Base-by-base conservation (phyloP, 2,329 filamentous ascomycete species). In the Fusarium cyanostomum region DNA sequence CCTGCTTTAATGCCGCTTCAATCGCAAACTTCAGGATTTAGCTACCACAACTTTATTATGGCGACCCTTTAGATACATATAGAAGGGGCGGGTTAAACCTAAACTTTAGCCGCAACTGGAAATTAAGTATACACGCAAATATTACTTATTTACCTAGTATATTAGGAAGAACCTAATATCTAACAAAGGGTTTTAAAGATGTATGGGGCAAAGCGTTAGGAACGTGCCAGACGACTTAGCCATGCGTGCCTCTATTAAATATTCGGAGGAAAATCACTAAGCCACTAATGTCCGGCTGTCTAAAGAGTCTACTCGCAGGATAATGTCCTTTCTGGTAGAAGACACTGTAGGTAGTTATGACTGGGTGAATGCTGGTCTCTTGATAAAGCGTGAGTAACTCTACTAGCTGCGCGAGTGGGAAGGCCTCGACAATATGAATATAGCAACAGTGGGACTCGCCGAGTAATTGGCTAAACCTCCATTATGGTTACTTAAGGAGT, bases 31-130 rank as follows among this genome's bases (percentile, higher is more conserved):
- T 11, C 39, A 52, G 24, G 50, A 52, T 7, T 52, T 0, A 10
- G 39, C 39, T 1, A 4, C 15, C 21, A 2, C 1, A 21, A 37
- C 10, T 4, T 4, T 44, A 6, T 13, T 39, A 15, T 52, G 26
- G 50, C 6, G 30, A 38, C 49, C 38, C 12, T 44, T 52, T 15
- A 24, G 39, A 52, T 30, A 44, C 2, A 28, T 8, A 30, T 21
- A 44, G 39, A 52, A 52, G 12, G 21, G 15, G 10, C 12, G 12
- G 9, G 24, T 52, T n/a, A 15, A 52, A 24, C 39, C 15, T 13
- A 24, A 52, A 28, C 50, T 52, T 45, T 52, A 31, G 50, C 39
- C 39, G 18, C 41, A 44, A 6, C 50, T 52, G n/a, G 50, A 52
- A 28, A 38, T 21, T 2, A n/a, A 52, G 15, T 37, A 44, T 26